Conservation (phyloP, 768 basidiomycete species). For the Lactarius tabidus region DNA sequence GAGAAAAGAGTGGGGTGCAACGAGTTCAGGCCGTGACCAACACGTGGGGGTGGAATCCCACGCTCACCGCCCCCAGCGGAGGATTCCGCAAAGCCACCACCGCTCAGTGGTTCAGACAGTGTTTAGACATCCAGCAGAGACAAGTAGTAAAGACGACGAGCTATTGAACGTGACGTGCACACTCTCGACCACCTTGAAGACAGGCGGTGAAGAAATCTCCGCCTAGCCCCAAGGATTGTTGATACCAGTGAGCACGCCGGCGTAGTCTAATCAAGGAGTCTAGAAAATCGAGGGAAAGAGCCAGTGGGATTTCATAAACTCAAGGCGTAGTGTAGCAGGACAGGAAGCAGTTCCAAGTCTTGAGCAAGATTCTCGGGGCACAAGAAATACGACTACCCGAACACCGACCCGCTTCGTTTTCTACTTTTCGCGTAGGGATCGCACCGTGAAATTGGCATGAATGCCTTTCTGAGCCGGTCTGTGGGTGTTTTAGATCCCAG, state of each 20-base stretch:
- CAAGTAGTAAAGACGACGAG: background rate
- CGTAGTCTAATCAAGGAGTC: background rate
- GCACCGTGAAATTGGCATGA: too few relatives aligned
- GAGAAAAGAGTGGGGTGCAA: background rate
- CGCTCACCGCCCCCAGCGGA: background rate
- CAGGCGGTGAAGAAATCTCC: background rate
- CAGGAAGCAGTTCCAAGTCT: background rate
- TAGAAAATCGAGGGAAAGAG: background rate
- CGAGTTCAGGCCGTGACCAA: background rate
- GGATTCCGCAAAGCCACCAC: background rate
- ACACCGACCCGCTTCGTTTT: background rate
- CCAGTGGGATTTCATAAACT: background rate
- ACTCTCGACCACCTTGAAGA: background rate
- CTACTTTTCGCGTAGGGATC: background rate
- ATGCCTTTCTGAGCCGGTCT: background rate
- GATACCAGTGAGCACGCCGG: background rate
- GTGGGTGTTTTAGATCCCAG: background rate
- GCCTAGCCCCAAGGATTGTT: too few relatives aligned
- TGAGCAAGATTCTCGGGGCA: background rate
- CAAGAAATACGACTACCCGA: background rate
- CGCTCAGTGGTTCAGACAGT: background rate
- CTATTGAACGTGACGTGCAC: background rate
- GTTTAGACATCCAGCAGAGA: background rate
- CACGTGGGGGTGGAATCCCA: conserved; percentile 3
- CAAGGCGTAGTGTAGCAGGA: background rate